phyloP scores from a whole-genome alignment of 139 green algal species.

The Chlorella sp. region DNA sequence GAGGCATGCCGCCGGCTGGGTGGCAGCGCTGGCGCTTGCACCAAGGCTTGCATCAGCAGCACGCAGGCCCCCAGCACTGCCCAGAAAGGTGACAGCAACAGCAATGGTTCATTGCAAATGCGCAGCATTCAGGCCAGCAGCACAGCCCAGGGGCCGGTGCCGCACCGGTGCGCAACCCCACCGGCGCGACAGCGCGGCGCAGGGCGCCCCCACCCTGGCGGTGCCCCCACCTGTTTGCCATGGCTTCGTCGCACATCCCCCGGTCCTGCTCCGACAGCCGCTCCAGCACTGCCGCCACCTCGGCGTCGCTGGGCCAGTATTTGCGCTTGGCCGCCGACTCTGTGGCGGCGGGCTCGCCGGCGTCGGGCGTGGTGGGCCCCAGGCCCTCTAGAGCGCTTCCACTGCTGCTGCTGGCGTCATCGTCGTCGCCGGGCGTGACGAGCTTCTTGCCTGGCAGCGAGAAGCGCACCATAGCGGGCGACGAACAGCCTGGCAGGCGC shows the following conservation, averaged over 20 bases:
- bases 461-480: neutral
- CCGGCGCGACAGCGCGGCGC: too few species aligned
- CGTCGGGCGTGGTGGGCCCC: neutral
- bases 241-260: constrained; percentile 8
- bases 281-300: constrained; percentile 10
- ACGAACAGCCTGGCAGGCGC: neutral
- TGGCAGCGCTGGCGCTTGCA: too few species aligned
- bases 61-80: neutral
- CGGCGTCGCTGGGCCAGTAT: constrained; percentile 12
- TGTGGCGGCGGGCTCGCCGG: neutral
- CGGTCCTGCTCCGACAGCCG: constrained; percentile 9
- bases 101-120: too few species aligned
- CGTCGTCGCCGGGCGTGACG: too few species aligned
- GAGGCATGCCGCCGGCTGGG: too few species aligned
- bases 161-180: too few species aligned
- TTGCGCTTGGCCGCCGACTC: too few species aligned
- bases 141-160: too few species aligned
- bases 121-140: neutral
- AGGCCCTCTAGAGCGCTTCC: neutral
- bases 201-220: too few species aligned
- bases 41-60: too few species aligned
- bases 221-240: constrained; percentile 17
- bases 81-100: neutral
- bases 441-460: neutral
- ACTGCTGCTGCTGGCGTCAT: neutral